phyloP scores from a whole-genome alignment of 2,329 filamentous ascomycete species.

The Parastagonospora avenae region DNA sequence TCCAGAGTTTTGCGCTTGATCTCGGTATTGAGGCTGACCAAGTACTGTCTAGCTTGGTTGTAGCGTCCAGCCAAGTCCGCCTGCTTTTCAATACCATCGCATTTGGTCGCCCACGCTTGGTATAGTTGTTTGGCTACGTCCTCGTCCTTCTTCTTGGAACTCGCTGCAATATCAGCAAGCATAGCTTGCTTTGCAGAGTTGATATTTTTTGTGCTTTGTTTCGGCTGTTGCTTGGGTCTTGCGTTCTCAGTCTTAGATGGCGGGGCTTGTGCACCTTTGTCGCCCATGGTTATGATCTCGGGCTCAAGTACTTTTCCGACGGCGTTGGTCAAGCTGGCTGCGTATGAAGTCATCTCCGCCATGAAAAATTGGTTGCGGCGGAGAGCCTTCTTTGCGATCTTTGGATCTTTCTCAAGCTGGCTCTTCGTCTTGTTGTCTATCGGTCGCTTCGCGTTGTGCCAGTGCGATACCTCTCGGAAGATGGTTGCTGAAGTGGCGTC shows the following conservation, averaged over 20 bases:
- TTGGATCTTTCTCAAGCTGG: constrained; percentile 38
- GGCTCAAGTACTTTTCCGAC: constrained; percentile 67
- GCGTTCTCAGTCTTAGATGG: constrained; percentile 14
- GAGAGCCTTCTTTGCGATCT: constrained; percentile 41
- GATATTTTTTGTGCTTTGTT: constrained; percentile 36
- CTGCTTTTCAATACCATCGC: constrained; percentile 56
- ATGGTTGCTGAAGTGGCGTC: constrained; percentile 46
- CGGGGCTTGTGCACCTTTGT: constrained; percentile 1
- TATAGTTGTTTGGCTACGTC: constrained; percentile 48
- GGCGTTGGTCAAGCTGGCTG: constrained; percentile 70
- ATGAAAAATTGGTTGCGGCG: constrained; percentile 67
- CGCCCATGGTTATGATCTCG: constrained; percentile 63
- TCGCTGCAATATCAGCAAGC: constrained; percentile 50
- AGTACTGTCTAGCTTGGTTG: constrained; percentile 55
- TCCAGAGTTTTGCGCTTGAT: constrained; percentile 49
- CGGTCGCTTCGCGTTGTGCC: constrained; percentile 65
- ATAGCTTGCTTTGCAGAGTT: constrained; percentile 51
- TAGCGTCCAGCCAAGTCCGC: constrained; percentile 53
- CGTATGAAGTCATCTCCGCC: constrained; percentile 70
- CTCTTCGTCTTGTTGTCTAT: constrained; percentile 50
- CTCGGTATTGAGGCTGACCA: constrained; percentile 49
- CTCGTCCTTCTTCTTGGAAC: constrained; percentile 51
- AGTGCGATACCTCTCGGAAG: constrained; percentile 60
- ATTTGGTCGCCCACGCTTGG: constrained; percentile 53
- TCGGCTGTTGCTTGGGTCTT: constrained; percentile 26